Conservation (phyloP, 768 basidiomycete species). For the Hemileccinum rubropunctum region DNA sequence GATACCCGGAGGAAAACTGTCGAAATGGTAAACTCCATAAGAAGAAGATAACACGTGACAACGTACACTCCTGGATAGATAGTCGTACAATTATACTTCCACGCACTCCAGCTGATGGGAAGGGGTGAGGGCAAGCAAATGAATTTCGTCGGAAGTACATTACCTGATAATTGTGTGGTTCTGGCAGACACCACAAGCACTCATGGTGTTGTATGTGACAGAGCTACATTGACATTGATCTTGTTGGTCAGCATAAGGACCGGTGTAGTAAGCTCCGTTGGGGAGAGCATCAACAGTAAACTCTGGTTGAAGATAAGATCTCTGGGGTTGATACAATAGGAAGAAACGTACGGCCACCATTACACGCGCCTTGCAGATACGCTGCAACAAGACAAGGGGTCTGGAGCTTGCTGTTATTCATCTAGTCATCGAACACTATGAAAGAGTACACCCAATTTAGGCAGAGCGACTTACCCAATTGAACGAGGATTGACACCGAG, state of each 20-base stretch:
- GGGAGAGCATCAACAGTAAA: slow-evolving; percentile 40
- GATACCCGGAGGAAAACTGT: slow-evolving; percentile 47
- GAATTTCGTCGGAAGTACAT: background rate
- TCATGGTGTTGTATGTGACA: slow-evolving; percentile 52
- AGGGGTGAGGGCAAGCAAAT: slow-evolving; percentile 1
- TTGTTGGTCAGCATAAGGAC: slow-evolving; percentile 31
- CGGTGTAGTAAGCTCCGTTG: slow-evolving; percentile 22
- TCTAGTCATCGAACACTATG: slow-evolving; percentile 12
- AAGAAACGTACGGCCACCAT: slow-evolving; percentile 36
- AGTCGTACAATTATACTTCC: slow-evolving; percentile 46
- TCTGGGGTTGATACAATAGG: background rate
- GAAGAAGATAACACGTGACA: background rate
- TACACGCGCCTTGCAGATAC: slow-evolving; percentile 42
- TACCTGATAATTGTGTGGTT: slow-evolving; percentile 38
- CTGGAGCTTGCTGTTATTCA: slow-evolving; percentile 43
- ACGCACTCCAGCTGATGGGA: slow-evolving; percentile 47
- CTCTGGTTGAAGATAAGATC: slow-evolving; percentile 28
- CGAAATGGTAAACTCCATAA: background rate
- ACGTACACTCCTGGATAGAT: slow-evolving; percentile 31
- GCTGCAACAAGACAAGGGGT: slow-evolving; percentile 48
- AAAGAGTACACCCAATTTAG: background rate
- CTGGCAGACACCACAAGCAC: slow-evolving; percentile 60
- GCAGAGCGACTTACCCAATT: slow-evolving; percentile 25
- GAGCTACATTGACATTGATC: slow-evolving; percentile 53
- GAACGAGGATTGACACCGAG: slow-evolving; percentile 19